Evolutionary conservation across 73 alveolate genomes (phyloP).

Genomic region (Paraurostyla sp.): DNA sequence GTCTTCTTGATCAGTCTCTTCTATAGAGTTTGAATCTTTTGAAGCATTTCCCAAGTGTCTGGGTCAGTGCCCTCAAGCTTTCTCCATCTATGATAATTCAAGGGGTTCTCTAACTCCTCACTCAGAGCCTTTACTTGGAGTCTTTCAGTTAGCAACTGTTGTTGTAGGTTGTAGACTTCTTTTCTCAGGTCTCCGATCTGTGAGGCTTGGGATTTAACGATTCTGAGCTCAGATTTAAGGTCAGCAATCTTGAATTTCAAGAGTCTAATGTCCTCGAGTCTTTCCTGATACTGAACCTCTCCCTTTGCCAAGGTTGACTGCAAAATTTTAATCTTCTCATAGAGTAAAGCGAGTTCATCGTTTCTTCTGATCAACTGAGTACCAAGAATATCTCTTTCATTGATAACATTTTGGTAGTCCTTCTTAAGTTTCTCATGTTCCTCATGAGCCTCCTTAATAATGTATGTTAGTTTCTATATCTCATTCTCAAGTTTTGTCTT

Average conservation of each 20-base stretch:
- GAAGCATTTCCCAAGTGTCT: conserved; percentile 95
- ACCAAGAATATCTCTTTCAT: conserved; percentile 94
- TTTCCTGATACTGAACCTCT: conserved; percentile 87
- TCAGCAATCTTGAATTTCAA: conserved; percentile 86
- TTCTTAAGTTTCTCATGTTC: conserved; percentile 85
- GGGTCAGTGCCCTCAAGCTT: conserved; percentile 98
- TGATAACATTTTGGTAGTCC: conserved; percentile 88
- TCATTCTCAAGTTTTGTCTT: conserved; percentile 82
- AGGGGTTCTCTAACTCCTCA: conserved; percentile 97
- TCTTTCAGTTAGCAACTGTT: conserved; percentile 92
- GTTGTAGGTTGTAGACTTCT: conserved; percentile 86
- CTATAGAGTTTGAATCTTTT: conserved; percentile 92
- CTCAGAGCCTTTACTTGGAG: conserved; percentile 97
- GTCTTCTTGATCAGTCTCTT: conserved; percentile 95
- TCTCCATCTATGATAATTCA: conserved; percentile 97
- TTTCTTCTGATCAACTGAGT: conserved; percentile 98
- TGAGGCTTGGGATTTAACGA: conserved; percentile 84
- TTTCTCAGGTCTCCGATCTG: conserved; percentile 89
- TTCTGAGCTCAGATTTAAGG: conserved; percentile 81
- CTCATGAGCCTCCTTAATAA: conserved; percentile 88
- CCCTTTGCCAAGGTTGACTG: conserved; percentile 92
- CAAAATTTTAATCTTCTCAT: conserved; percentile 97
- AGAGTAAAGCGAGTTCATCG: conserved; percentile 98
- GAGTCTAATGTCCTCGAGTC: conserved; percentile 90
- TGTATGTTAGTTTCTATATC: conserved; percentile 81